These are phyloP conservation scores for Penicillium sp. DNA, from an alignment of 2,329 filamentous ascomycete species.

Conservation along the genomic window DNA sequence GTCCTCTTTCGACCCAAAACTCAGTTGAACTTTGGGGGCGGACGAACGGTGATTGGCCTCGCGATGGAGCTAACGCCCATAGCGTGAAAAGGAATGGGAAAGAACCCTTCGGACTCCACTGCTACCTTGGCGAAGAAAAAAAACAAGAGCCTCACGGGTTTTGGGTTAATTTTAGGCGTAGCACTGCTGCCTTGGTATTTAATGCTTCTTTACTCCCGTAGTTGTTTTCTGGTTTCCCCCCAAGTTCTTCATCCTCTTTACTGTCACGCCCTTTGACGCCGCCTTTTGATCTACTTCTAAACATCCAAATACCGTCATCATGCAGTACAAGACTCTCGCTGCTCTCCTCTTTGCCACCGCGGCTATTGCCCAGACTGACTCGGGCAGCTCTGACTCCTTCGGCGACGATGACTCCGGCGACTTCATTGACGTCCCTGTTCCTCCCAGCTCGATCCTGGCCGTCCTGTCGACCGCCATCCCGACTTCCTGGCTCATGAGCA, in stretches of 20 bases:
- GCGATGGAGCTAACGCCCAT: background rate
- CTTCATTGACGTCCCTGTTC: background rate
- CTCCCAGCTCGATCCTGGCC: constrained; percentile 7
- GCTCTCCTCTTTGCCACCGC: constrained; percentile 10
- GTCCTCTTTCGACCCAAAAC: background rate
- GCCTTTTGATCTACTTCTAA: background rate
- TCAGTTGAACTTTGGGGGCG: constrained; percentile 6
- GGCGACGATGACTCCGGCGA: background rate
- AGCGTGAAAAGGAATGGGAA: constrained; percentile 1
- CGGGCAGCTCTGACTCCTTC: background rate
- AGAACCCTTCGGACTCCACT: background rate
- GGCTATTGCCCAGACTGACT: constrained; percentile 3
- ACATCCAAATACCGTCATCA: background rate
- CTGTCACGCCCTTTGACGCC: background rate
- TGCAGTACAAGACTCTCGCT: constrained; percentile 15
- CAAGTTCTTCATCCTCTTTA: background rate
- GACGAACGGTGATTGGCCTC: constrained; percentile 7
- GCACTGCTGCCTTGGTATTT: constrained; percentile 1
- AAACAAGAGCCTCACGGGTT: constrained; percentile 6
- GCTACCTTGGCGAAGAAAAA: background rate
- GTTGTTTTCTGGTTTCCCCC: background rate
- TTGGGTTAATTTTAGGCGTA: background rate
- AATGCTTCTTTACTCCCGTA: background rate
- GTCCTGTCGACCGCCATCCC: constrained; percentile 13
- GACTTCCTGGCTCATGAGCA: constrained; percentile 7